These are phyloP conservation scores for Irpex sp. DNA, from an alignment of 1,284 basidiomycete genomes.

Conservation along the genomic window DNA sequence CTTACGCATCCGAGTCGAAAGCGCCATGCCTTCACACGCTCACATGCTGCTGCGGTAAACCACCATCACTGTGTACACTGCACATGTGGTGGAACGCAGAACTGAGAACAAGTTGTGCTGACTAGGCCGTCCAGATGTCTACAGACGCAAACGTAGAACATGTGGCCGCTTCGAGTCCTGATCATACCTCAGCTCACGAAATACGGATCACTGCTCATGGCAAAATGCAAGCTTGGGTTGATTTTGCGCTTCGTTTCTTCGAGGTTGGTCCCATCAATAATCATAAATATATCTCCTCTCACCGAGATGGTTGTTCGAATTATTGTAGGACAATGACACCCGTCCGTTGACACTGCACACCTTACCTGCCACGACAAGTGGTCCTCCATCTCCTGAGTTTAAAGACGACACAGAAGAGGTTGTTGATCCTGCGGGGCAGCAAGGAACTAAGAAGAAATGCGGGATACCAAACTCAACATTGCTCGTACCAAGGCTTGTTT, in stretches of 20 bases:
- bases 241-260: constrained; percentile 58
- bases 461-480: constrained; percentile 33
- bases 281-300: background rate
- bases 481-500: constrained; percentile 64
- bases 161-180: background rate
- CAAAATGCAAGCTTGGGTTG: constrained; percentile 61
- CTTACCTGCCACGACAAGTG: constrained; percentile 36
- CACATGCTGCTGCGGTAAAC: too few relatives aligned
- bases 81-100: too few relatives aligned
- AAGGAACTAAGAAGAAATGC: constrained; percentile 3
- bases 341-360: constrained; percentile 67
- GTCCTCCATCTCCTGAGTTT: background rate
- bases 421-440: background rate
- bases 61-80: too few relatives aligned
- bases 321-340: constrained; percentile 49
- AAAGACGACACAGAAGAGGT: background rate
- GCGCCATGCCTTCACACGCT: too few relatives aligned
- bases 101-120: too few relatives aligned
- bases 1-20: too few relatives aligned
- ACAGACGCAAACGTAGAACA: background rate
- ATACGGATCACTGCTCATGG: constrained; percentile 65
- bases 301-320: background rate
- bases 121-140: too few relatives aligned
- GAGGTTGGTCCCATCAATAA: constrained; percentile 37
- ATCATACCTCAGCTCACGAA: constrained; percentile 19